Evolutionary conservation across 1,284 basidiomycete genomes (phyloP).

Genomic region (Apiotrichum montevideense): DNA sequence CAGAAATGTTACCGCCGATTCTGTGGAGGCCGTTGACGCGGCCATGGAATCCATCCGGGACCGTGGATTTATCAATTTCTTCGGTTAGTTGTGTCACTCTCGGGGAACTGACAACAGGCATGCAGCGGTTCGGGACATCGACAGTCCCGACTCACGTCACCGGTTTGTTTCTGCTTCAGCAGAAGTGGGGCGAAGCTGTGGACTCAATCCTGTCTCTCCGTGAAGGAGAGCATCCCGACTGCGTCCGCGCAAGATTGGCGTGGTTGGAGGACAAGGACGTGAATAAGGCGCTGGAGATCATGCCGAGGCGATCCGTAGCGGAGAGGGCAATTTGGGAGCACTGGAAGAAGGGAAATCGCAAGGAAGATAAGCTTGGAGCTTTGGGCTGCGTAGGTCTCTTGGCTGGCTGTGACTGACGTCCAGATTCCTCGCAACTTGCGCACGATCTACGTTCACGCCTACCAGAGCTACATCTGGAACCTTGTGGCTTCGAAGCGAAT

Average conservation of each 20-base stretch:
- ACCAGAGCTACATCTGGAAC: constrained; percentile 99
- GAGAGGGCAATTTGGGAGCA: constrained; percentile 89
- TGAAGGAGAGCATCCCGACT: constrained; percentile 84
- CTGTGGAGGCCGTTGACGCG: constrained; percentile 62
- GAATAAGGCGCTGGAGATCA: constrained; percentile 66
- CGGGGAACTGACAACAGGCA: constrained; percentile 60
- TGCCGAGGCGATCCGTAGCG: constrained; percentile 85
- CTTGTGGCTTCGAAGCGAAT: constrained; percentile 88
- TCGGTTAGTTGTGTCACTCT: too few relatives aligned
- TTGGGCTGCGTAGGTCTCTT: constrained; percentile 62
- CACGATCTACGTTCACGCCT: constrained; percentile 97
- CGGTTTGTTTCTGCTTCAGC: constrained; percentile 78
- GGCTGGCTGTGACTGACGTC: not conserved
- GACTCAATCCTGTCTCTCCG: constrained; percentile 73
- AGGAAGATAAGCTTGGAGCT: constrained; percentile 78
- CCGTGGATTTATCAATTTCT: constrained; percentile 96
- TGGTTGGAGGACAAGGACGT: constrained; percentile 75
- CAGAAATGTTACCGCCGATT: constrained; percentile 76
- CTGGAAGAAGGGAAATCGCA: constrained; percentile 72
- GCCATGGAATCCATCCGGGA: constrained; percentile 75
- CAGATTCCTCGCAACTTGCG: constrained; percentile 92
- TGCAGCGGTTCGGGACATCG: constrained; percentile 98
- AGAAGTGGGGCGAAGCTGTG: constrained; percentile 81
- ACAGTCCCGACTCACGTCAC: constrained; percentile 91
- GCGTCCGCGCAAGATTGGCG: constrained; percentile 66